Conservation (phyloP, 805 yeast genomes). For the Lipomyces oligophaga region DNA sequence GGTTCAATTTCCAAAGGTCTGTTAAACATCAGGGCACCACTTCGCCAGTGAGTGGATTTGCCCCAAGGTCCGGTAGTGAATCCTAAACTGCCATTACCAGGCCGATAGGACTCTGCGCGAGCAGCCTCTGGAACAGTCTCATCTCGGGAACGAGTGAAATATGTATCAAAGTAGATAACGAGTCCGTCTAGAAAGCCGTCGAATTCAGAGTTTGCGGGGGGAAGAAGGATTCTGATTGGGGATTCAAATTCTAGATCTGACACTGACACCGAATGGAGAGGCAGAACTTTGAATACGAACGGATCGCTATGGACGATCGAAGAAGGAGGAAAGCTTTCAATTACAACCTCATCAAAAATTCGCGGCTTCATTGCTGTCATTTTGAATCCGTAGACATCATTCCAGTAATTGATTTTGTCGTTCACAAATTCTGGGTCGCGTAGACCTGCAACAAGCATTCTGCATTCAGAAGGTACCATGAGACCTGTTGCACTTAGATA, state of each 20-base stretch:
- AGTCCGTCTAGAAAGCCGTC: conserved; percentile 73
- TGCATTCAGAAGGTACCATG: conserved; percentile 90
- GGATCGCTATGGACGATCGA: conserved; percentile 60
- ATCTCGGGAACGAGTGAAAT: conserved; percentile 49
- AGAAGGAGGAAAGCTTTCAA: conserved; percentile 64
- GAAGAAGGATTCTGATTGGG: conserved; percentile 47
- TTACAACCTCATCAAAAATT: conserved; percentile 62
- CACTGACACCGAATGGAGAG: conserved; percentile 69
- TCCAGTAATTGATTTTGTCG: conserved; percentile 92
- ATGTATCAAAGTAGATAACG: conserved; percentile 84
- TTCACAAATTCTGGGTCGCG: conserved; percentile 90
- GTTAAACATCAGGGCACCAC: conserved; percentile 75
- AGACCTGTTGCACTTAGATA: conserved; percentile 77
- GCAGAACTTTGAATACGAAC: conserved; percentile 64
- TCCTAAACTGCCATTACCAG: conserved; percentile 22
- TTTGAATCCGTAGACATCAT: conserved; percentile 92
- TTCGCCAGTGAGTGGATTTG: conserved; percentile 87
- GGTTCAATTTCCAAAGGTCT: conserved; percentile 67
- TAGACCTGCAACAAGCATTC: conserved; percentile 83
- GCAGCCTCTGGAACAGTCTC: conserved; percentile 30
- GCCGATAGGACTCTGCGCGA: conserved; percentile 41
- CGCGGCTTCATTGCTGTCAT: conserved; percentile 73
- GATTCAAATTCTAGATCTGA: conserved; percentile 66
- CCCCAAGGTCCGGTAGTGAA: conserved; percentile 91
- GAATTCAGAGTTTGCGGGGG: conserved; percentile 47